phyloP scores from a whole-genome alignment of 148 eudicot species.

The Arbutus unedo region DNA sequence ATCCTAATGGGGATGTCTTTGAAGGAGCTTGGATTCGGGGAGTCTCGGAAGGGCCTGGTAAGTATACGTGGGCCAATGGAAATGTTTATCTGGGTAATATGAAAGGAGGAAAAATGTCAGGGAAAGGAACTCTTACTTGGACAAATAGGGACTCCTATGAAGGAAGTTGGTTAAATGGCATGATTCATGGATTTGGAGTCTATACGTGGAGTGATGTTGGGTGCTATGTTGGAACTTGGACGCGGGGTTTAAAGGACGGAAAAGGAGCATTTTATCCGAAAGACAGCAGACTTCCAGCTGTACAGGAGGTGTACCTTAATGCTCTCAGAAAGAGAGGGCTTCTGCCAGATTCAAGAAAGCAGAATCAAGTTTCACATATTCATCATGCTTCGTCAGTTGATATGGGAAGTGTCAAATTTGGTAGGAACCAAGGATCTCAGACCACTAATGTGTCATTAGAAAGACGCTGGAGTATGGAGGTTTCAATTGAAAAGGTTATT shows the following conservation, averaged over 20 bases:
- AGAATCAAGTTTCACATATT: slow-evolving; percentile 72
- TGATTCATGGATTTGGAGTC: slow-evolving; percentile 93
- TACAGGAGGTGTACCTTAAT: slow-evolving; percentile 64
- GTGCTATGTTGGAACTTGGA: slow-evolving; percentile 94
- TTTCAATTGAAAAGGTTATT: slow-evolving; percentile 76
- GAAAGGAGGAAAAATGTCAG: slow-evolving; percentile 94
- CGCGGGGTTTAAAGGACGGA: slow-evolving; percentile 91
- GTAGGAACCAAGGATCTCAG: slow-evolving; percentile 40
- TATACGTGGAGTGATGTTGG: slow-evolving; percentile 92
- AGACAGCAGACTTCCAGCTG: slow-evolving; percentile 55
- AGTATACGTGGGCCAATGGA: slow-evolving; percentile 80
- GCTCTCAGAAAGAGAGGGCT: slow-evolving; percentile 87
- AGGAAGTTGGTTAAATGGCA: slow-evolving; percentile 82
- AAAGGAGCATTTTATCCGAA: slow-evolving; percentile 88
- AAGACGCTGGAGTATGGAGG: slow-evolving; percentile 93
- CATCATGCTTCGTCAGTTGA: slow-evolving; percentile 67
- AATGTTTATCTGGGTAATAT: slow-evolving; percentile 80
- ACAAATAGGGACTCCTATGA: slow-evolving; percentile 80
- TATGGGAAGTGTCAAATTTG: slow-evolving; percentile 60
- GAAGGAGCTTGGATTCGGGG: slow-evolving; percentile 99
- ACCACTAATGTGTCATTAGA: slow-evolving; percentile 57
- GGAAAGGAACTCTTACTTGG: slow-evolving; percentile 92
- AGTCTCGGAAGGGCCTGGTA: slow-evolving; percentile 88
- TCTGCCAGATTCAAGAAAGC: slow-evolving; percentile 72
- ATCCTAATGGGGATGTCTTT: slow-evolving; percentile 71